Percentiles rank a stretch among this genome's conserved stretches.
Evolutionary conservation across 2,329 filamentous ascomycete species (phyloP).

Genomic region (Coniosporium tulheliwenetii): DNA sequence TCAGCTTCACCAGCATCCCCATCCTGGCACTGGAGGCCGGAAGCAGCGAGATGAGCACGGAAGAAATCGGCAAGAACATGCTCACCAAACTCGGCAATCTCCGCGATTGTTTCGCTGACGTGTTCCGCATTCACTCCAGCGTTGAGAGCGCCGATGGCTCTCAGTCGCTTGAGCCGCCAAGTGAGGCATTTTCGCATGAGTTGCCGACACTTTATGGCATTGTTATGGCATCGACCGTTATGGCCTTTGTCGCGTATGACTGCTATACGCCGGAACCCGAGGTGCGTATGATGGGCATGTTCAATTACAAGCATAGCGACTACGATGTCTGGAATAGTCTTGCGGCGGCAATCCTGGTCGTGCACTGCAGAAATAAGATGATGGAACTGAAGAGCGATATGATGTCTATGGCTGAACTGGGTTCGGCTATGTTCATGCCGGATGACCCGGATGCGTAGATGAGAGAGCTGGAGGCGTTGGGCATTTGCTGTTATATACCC

Average conservation of each 20-base stretch:
- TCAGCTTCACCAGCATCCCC: slow-evolving; percentile 24
- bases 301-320: slow-evolving; percentile 35
- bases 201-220: slow-evolving; percentile 39
- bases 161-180: slow-evolving; percentile 1
- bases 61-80: slow-evolving; percentile 24
- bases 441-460: not conserved
- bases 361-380: slow-evolving; percentile 37
- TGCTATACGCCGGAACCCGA: slow-evolving; percentile 17
- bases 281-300: slow-evolving; percentile 31
- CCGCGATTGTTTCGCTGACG: slow-evolving; percentile 24
- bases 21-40: slow-evolving; percentile 30
- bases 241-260: slow-evolving; percentile 36
- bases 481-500: too few species aligned
- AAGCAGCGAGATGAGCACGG: slow-evolving; percentile 21
- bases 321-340: slow-evolving; percentile 47
- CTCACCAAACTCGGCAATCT: slow-evolving; percentile 27
- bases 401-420: not conserved
- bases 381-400: slow-evolving; percentile 22
- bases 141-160: slow-evolving; percentile 10
- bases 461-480: too few species aligned
- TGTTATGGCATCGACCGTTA: slow-evolving; percentile 34
- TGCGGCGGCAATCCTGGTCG: slow-evolving; percentile 38
- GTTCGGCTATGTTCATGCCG: not conserved
- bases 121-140: slow-evolving; percentile 13
- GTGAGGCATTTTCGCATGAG: slow-evolving; percentile 4